Percentiles rank a stretch among this genome's conserved stretches.
Conservation (phyloP, 2,329 filamentous ascomycete genomes). For the Chalaropsis thielavioides region DNA sequence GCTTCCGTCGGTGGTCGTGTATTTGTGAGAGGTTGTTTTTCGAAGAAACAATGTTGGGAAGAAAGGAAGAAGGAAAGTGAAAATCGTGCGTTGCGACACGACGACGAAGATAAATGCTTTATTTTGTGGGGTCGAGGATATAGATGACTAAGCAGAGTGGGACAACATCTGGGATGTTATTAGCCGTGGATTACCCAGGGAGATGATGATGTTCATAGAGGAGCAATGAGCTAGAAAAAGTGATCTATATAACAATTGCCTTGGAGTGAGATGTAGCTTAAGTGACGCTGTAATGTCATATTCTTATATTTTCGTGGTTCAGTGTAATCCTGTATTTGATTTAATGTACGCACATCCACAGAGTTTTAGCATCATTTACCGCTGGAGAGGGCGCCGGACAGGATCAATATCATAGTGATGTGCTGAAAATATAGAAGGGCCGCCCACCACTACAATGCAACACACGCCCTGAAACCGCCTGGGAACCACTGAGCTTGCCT, state of each 20-base stretch:
- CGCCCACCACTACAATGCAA: neutral
- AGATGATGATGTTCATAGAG: neutral
- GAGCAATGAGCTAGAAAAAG: neutral
- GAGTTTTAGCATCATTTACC: neutral
- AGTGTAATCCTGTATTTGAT: no score
- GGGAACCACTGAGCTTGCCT: neutral
- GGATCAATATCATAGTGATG: neutral
- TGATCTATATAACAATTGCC: no score
- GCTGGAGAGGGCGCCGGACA: neutral
- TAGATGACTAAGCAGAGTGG: slow-evolving; percentile 13
- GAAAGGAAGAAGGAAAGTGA: neutral
- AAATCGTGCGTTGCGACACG: neutral
- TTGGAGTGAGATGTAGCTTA: neutral
- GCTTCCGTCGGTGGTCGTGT: neutral
- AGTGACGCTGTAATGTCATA: neutral
- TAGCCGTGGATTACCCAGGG: slow-evolving; percentile 9
- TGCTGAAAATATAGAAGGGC: neutral
- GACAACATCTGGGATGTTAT: neutral
- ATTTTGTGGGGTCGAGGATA: slow-evolving; percentile 12
- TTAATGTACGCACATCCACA: no score
- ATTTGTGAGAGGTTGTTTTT: neutral
- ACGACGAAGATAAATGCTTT: slow-evolving; percentile 7
- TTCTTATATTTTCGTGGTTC: neutral
- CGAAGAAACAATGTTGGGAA: neutral
- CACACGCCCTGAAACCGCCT: neutral